Evolutionary conservation across 495 filamentous ascomycete species (phyloP).

Genomic region (Aspergillus affinis): DNA sequence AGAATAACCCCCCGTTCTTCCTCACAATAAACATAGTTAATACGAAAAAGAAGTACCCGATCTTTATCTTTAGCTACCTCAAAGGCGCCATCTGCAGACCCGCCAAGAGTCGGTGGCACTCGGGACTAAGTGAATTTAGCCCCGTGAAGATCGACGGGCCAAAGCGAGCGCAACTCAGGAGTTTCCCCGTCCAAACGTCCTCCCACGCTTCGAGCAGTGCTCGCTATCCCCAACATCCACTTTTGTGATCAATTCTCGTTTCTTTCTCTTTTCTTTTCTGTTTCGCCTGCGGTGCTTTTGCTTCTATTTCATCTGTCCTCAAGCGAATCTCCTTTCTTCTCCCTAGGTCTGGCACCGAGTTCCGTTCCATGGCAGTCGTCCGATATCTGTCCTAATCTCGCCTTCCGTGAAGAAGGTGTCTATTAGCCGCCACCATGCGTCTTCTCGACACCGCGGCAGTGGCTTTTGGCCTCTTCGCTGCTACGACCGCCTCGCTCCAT

Average conservation of each 20-base stretch:
- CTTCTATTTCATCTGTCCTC: not conserved
- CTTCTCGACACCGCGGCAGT: slow-evolving; percentile 39
- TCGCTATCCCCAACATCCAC: not conserved
- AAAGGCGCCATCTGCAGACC: not conserved
- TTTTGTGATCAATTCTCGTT: not conserved
- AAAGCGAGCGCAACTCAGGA: too few relatives aligned
- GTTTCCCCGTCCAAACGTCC: not conserved
- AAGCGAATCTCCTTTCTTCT: not conserved
- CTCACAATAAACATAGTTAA: too few relatives aligned
- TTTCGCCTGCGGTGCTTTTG: not conserved
- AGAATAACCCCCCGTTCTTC: too few relatives aligned
- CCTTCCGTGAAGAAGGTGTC: slow-evolving; percentile 9
- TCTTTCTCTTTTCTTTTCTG: not conserved
- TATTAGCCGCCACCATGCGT: slow-evolving; percentile 33
- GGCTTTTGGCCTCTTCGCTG: slow-evolving; percentile 34
- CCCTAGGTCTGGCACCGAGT: not conserved
- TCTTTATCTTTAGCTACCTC: too few relatives aligned
- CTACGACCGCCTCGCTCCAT: slow-evolving; percentile 44
- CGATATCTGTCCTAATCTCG: slow-evolving; percentile 24
- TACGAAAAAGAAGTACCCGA: too few relatives aligned
- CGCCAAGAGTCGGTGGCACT: not conserved
- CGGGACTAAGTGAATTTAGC: not conserved
- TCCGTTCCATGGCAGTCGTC: slow-evolving; percentile 29
- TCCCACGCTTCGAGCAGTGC: not conserved
- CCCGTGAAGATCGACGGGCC: not conserved